Conservation (phyloP, 371 early-diverging fungal species). For the Synchytrium microbalum region DNA sequence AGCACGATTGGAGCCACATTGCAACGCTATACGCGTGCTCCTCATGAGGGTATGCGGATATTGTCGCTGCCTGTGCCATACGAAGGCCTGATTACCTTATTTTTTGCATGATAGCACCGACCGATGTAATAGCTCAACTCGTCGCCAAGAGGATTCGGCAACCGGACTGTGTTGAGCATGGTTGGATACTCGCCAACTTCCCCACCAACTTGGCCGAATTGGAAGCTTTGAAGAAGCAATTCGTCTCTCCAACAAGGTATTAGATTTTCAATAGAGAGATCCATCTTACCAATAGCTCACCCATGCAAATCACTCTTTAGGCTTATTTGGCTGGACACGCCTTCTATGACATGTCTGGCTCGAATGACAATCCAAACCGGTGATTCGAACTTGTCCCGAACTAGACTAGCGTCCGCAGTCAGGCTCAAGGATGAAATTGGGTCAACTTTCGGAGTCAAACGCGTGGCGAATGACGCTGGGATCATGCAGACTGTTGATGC, state of each 20-base stretch:
- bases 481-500: no score
- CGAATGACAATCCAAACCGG: constrained; percentile 24
- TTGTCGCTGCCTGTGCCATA: background rate
- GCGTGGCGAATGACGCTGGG: no score
- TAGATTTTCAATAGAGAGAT: background rate
- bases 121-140: constrained; percentile 24
- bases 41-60: constrained; percentile 24
- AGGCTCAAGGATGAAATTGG: no score
- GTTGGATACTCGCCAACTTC: constrained; percentile 42
- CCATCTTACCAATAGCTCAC: background rate
- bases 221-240: constrained; percentile 18
- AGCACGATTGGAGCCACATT: constrained; percentile 14
- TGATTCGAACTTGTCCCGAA: constrained; percentile 25
- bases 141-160: constrained; percentile 25
- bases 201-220: constrained; percentile 28
- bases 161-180: constrained; percentile 31
- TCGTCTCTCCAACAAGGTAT: constrained; percentile 37
- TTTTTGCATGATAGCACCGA: constrained; percentile 24
- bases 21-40: constrained; percentile 17
- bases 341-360: constrained; percentile 18
- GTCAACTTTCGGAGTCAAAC: no score
- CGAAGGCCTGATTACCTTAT: background rate
- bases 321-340: constrained; percentile 26
- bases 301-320: constrained; percentile 10
- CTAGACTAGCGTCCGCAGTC: background rate